Conservation (phyloP, 768 basidiomycete genomes). For the Leccinum variicolor region DNA sequence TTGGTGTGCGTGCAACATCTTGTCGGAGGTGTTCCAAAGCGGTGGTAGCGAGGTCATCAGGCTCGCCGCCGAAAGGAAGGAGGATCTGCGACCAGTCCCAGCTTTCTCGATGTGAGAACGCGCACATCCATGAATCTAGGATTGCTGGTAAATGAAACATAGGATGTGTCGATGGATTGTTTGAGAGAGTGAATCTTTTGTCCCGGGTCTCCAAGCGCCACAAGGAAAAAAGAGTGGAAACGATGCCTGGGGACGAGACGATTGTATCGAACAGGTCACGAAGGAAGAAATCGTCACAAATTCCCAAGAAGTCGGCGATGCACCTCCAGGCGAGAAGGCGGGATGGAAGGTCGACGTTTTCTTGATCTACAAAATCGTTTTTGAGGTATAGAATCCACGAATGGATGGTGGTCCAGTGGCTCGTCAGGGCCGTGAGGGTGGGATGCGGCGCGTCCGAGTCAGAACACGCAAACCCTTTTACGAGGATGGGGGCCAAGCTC, state of each 20-base stretch:
- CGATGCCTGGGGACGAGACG: conserved; percentile 15
- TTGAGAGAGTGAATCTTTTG: conserved; percentile 12
- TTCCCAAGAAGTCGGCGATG: conserved; percentile 20
- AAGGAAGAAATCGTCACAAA: conserved; percentile 15
- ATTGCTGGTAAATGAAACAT: conserved; percentile 9
- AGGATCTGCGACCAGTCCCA: conserved; percentile 30
- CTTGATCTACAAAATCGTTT: conserved; percentile 20
- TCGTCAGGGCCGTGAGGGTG: conserved; percentile 5
- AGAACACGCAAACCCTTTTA: background rate
- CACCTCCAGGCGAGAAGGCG: conserved; percentile 19
- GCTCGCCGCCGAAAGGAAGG: conserved; percentile 18
- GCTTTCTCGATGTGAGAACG: conserved; percentile 19
- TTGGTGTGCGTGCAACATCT: conserved; percentile 17
- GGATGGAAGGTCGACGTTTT: conserved; percentile 14
- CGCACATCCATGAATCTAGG: conserved; percentile 28
- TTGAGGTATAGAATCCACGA: conserved; percentile 28
- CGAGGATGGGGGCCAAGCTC: conserved; percentile 14
- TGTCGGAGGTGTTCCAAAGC: conserved; percentile 25
- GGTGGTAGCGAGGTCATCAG: conserved; percentile 17
- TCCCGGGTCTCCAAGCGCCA: conserved; percentile 27
- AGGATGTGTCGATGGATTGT: conserved; percentile 1
- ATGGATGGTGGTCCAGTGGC: conserved; percentile 18
- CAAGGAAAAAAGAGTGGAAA: conserved; percentile 22
- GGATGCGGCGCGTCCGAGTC: background rate
- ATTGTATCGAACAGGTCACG: conserved; percentile 16